Base-by-base conservation (phyloP, 2,329 filamentous ascomycete genomes). In the Fragosphaeria purpurea region DNA sequence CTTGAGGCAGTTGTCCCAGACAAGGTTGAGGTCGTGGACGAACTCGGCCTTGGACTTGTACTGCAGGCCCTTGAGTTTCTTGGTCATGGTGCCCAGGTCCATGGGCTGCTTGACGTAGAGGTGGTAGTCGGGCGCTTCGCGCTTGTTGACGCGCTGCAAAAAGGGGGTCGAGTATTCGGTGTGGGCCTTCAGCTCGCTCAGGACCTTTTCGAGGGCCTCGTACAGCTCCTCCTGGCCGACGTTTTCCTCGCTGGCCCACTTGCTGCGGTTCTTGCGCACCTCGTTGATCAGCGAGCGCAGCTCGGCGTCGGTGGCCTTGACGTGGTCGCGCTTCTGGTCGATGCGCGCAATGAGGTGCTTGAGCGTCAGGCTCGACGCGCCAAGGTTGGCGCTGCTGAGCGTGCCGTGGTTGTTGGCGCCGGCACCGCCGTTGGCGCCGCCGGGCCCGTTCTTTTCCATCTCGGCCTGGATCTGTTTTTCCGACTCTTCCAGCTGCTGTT, bases 81-180 rank as follows among this genome's bases (percentile, higher is more conserved):
- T 98, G 55, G 94, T 95, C 89, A 98, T 97, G 45, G 83, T 85
- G 39, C 93, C 93, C 51, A 98, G 82, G 65, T 98, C 93, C 93
- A 98, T 98, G 2, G 93, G 93, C 44, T 90, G 85, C 69, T 94
- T 96, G 68, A 97, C 96, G 57, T 88, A 80, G 59, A 80, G 85
- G 66, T 94, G 89, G 68, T 98, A 98, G 68, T 97, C 90, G 30
- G 91, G 93, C 10, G 89, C 93, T 66, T 98, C 93, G 60, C 93
- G 82, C 70, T 98, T 98, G 70, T 95, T 97, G 47, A 98, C 93
- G 58, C 88, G 81, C 50, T 89, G 88, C 50, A 98, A 69, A 60
- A 98, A 98, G 2, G 93, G 89, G n/a, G 88, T 88, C 1, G 93
- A 96, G 67, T 96, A 94, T 66, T 98, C 93, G 2, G 89, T 95